Evolutionary conservation across 2,329 filamentous ascomycete species (phyloP).

Genomic region (Ampelomyces quisqualis): DNA sequence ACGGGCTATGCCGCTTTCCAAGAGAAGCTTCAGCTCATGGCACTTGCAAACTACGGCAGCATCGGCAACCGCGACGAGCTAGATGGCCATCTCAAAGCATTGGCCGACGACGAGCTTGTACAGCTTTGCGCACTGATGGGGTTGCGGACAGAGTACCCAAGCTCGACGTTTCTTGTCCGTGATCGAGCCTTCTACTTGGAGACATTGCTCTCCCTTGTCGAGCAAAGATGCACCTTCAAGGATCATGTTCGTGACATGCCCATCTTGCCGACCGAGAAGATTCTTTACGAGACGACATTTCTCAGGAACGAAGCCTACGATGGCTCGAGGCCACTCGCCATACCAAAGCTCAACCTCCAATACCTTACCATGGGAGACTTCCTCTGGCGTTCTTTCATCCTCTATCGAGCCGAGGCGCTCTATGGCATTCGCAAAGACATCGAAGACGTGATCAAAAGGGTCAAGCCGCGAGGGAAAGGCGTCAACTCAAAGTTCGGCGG

Average conservation of each 20-base stretch:
- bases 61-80: slow-evolving; percentile 81
- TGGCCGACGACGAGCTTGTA: slow-evolving; percentile 73
- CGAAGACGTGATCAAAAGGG: slow-evolving; percentile 74
- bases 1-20: slow-evolving; percentile 76
- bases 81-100: slow-evolving; percentile 67
- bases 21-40: slow-evolving; percentile 85
- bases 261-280: slow-evolving; percentile 79
- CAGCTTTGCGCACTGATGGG: slow-evolving; percentile 69
- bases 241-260: slow-evolving; percentile 70
- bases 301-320: slow-evolving; percentile 83
- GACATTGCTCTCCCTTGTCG: slow-evolving; percentile 71
- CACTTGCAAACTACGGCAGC: slow-evolving; percentile 87
- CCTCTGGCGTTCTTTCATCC: slow-evolving; percentile 86
- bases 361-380: slow-evolving; percentile 96
- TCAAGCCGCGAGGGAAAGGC: slow-evolving; percentile 71
- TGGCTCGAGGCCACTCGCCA: slow-evolving; percentile 79
- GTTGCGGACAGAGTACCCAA: slow-evolving; percentile 81
- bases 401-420: slow-evolving; percentile 89
- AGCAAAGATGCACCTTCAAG: slow-evolving; percentile 78
- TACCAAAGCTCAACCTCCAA: slow-evolving; percentile 93
- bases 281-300: slow-evolving; percentile 76
- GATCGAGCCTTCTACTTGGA: slow-evolving; percentile 69
- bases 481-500: slow-evolving; percentile 72
- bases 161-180: slow-evolving; percentile 62
- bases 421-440: slow-evolving; percentile 92